Percentiles rank a stretch among this genome's conserved stretches.
These are phyloP conservation scores for Wickerhamiella australiensis DNA, from an alignment of 805 yeast species.

Conservation along the genomic window DNA sequence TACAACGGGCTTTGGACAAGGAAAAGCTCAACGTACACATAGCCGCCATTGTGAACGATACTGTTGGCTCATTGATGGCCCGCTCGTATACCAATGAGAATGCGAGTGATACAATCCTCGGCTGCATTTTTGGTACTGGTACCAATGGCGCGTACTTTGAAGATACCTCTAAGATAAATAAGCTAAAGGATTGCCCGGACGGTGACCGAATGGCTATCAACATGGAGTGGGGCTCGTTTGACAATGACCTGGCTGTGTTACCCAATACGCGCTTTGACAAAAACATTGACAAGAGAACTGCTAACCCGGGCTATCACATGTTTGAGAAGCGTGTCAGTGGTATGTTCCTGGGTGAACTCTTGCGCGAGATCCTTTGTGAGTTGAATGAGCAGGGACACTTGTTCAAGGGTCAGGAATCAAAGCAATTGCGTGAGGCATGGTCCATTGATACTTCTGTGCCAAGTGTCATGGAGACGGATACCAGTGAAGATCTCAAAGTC, in stretches of 20 bases:
- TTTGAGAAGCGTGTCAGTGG: slow-evolving; percentile 90
- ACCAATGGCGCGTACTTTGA: slow-evolving; percentile 94
- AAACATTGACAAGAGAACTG: slow-evolving; percentile 55
- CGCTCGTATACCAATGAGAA: slow-evolving; percentile 66
- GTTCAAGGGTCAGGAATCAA: slow-evolving; percentile 28
- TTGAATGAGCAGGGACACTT: slow-evolving; percentile 43
- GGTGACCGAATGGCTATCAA: slow-evolving; percentile 64
- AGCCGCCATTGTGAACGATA: slow-evolving; percentile 88
- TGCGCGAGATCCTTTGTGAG: slow-evolving; percentile 63
- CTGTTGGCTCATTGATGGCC: slow-evolving; percentile 85
- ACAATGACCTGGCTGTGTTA: slow-evolving; percentile 60
- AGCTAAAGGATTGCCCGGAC: slow-evolving; percentile 38
- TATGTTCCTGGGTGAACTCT: slow-evolving; percentile 83
- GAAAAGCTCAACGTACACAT: slow-evolving; percentile 47
- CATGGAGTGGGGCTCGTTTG: slow-evolving; percentile 98
- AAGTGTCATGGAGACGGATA: slow-evolving; percentile 77
- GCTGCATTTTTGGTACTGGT: slow-evolving; percentile 94
- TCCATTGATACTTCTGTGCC: slow-evolving; percentile 70
- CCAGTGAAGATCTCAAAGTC: slow-evolving; percentile 44
- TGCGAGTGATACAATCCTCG: slow-evolving; percentile 66
- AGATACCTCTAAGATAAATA: slow-evolving; percentile 56
- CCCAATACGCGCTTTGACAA: slow-evolving; percentile 73
- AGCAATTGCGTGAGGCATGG: slow-evolving; percentile 43
- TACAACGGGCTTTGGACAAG: slow-evolving; percentile 57
- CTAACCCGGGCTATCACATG: slow-evolving; percentile 79